Conservation (phyloP, 139 green algal species). For the Coelastrella sp. region DNA sequence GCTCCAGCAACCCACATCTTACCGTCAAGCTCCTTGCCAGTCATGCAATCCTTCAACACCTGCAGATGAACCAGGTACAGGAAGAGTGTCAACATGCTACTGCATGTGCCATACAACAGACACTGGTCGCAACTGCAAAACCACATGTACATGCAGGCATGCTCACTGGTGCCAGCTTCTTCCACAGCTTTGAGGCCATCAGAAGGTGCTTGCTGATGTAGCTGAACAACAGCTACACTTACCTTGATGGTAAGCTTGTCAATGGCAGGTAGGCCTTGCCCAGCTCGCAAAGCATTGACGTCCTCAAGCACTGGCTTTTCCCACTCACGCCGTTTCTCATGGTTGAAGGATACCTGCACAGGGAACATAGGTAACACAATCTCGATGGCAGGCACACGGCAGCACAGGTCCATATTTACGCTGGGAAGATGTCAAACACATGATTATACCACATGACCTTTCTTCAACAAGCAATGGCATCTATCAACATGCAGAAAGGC, state of each 20-base stretch:
- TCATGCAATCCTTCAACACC: slow-evolving; percentile 59
- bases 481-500: too few relatives aligned
- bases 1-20: slow-evolving; percentile 50
- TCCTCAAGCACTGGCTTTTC: slow-evolving; percentile 63
- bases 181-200: not conserved
- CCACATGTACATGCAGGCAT: too few relatives aligned
- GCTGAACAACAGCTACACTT: not conserved
- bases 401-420: not conserved
- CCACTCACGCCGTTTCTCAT: slow-evolving; percentile 41
- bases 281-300: slow-evolving; percentile 58
- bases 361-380: not conserved
- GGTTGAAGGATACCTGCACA: slow-evolving; percentile 33
- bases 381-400: not conserved
- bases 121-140: too few relatives aligned
- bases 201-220: not conserved
- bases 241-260: slow-evolving; percentile 70
- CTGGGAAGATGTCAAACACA: too few relatives aligned
- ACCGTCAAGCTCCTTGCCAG: slow-evolving; percentile 54
- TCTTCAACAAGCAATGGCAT: too few relatives aligned
- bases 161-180: too few relatives aligned
- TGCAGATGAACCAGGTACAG: not conserved
- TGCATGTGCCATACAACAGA: not conserved
- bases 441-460: too few relatives aligned
- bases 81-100: not conserved
- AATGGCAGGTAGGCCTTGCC: slow-evolving; percentile 41